These are phyloP conservation scores for Phylloporus sp. DNA, from an alignment of 768 basidiomycete species.

Conservation along the genomic window DNA sequence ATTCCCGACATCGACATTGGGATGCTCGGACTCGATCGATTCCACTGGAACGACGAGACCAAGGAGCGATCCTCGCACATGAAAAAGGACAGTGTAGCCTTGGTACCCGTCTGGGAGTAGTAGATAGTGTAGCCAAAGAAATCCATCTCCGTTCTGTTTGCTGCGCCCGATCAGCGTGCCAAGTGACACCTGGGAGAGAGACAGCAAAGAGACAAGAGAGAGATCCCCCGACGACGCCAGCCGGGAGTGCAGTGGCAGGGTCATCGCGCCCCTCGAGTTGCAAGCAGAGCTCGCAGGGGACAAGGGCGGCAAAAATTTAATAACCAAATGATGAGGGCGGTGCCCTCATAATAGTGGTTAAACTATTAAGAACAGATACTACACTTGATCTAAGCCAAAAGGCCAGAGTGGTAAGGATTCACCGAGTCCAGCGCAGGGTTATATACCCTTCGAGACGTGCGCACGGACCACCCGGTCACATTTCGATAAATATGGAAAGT, in stretches of 20 bases:
- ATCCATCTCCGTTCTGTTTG: constrained; percentile 12
- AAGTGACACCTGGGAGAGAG: background rate
- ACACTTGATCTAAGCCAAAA: constrained; percentile 74
- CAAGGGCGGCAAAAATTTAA: constrained; percentile 35
- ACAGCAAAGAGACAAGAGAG: constrained; percentile 18
- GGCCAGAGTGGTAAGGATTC: constrained; percentile 35
- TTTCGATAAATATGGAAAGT: background rate
- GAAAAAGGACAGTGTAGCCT: constrained; percentile 20
- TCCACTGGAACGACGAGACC: constrained; percentile 15
- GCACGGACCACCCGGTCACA: constrained; percentile 15
- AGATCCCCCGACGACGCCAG: constrained; percentile 62
- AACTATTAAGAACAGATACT: constrained; percentile 67
- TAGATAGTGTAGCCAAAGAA: no score
- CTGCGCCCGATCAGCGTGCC: background rate
- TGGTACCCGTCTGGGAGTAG: constrained; percentile 17
- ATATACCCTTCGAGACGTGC: background rate
- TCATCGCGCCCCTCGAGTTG: constrained; percentile 38
- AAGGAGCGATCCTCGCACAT: constrained; percentile 15
- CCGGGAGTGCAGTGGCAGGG: constrained; percentile 38
- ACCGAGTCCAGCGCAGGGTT: background rate
- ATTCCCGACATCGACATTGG: constrained; percentile 17
- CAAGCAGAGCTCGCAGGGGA: constrained; percentile 36
- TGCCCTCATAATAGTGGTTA: constrained; percentile 56
- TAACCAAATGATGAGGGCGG: constrained; percentile 52
- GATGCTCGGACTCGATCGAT: constrained; percentile 25